These are phyloP conservation scores for Fusarium lateritium DNA, from an alignment of 2,329 filamentous ascomycete species.

Conservation along the genomic window DNA sequence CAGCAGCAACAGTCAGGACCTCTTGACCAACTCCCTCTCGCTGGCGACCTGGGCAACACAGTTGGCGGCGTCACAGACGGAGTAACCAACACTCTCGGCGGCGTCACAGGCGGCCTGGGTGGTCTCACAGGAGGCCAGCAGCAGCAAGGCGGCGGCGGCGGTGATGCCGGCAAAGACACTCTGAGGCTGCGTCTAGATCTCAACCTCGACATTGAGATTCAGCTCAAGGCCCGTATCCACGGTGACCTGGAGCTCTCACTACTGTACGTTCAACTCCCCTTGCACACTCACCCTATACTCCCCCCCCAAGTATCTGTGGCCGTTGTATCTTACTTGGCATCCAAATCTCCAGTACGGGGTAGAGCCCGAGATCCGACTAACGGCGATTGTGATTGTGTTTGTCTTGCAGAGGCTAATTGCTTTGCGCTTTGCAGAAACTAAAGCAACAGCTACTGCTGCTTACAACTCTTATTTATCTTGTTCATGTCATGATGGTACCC, in stretches of 20 bases:
- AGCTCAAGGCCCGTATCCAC: constrained; percentile 87
- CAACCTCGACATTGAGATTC: constrained; percentile 87
- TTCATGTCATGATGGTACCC: constrained; percentile 36
- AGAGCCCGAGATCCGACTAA: constrained; percentile 30
- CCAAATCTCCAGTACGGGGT: constrained; percentile 49
- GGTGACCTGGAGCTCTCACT: constrained; percentile 86
- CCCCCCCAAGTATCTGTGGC: constrained; percentile 16
- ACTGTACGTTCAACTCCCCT: constrained; percentile 62
- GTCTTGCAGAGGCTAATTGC: constrained; percentile 47
- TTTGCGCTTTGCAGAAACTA: constrained; percentile 43
- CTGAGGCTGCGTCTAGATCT: constrained; percentile 79
- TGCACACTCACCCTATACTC: background rate
- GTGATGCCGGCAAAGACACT: constrained; percentile 71
- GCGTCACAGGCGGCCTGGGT: constrained; percentile 57
- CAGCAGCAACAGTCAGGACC: constrained; percentile 43
- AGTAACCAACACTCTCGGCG: constrained; percentile 60
- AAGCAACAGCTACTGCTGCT: constrained; percentile 3
- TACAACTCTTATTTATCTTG: constrained; percentile 4
- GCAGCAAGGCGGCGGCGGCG: constrained; percentile 50
- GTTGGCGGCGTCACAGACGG: constrained; percentile 59
- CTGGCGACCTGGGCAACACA: constrained; percentile 54
- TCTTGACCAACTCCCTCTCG: constrained; percentile 58
- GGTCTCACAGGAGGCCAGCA: constrained; percentile 57
- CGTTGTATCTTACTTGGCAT: constrained; percentile 48
- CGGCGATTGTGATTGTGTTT: constrained; percentile 17